Evolutionary conservation across 2,329 filamentous ascomycete genomes (phyloP).

Genomic region (Colletotrichum gigasporum): DNA sequence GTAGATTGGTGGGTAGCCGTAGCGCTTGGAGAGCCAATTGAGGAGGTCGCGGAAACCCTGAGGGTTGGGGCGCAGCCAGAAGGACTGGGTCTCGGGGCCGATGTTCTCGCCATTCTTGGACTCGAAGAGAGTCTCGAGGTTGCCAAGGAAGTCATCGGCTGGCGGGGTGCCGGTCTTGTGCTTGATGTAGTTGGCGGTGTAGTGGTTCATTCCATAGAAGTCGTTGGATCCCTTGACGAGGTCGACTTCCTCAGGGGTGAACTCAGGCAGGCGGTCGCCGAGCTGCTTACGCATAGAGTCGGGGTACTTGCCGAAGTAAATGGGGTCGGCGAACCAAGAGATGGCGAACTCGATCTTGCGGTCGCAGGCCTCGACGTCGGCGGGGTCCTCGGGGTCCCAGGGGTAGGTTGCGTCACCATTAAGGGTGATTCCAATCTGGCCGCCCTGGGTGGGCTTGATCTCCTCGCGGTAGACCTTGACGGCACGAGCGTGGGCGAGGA

Average conservation of each 20-base stretch:
- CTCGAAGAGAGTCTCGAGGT: slow-evolving; percentile 76
- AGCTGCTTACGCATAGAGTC: slow-evolving; percentile 85
- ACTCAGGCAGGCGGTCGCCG: slow-evolving; percentile 78
- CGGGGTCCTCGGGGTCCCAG: slow-evolving; percentile 80
- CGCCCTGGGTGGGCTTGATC: slow-evolving; percentile 76
- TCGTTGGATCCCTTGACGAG: slow-evolving; percentile 89
- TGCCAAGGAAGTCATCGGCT: slow-evolving; percentile 76
- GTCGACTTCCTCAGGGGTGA: slow-evolving; percentile 75
- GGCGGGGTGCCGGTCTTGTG: slow-evolving; percentile 71
- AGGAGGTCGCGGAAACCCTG: slow-evolving; percentile 81
- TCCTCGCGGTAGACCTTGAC: slow-evolving; percentile 86
- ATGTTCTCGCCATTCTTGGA: slow-evolving; percentile 79
- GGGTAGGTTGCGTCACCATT: slow-evolving; percentile 87
- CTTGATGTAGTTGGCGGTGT: slow-evolving; percentile 88
- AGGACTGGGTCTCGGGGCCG: slow-evolving; percentile 82
- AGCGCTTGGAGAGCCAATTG: slow-evolving; percentile 80
- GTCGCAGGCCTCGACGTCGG: slow-evolving; percentile 78
- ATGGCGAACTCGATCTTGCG: slow-evolving; percentile 90
- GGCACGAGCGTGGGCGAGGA: slow-evolving; percentile 81
- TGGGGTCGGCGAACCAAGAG: slow-evolving; percentile 87
- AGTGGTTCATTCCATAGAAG: slow-evolving; percentile 96
- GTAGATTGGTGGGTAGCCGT: slow-evolving; percentile 80
- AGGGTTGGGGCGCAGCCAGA: slow-evolving; percentile 82
- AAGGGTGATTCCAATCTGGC: slow-evolving; percentile 87
- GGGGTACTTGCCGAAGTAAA: slow-evolving; percentile 87